Percentiles rank a stretch among this genome's conserved stretches.
Conservation (phyloP, 257 asterid genomes). For the Primulina huaijiensis region DNA sequence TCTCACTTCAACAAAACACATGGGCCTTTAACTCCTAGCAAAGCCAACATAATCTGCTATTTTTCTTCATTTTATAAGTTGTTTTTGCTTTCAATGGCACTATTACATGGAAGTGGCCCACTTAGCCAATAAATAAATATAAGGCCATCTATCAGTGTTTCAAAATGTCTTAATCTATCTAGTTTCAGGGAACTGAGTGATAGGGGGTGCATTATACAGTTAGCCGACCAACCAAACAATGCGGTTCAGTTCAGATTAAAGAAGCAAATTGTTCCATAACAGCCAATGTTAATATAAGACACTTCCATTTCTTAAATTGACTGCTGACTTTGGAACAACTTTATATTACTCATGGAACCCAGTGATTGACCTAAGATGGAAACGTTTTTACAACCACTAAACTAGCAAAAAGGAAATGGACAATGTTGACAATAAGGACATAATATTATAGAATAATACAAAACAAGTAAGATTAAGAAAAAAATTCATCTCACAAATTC, state of each 20-base stretch:
- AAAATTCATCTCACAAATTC: background rate
- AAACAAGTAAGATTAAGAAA: background rate
- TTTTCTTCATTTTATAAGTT: no score
- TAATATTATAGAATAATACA: background rate
- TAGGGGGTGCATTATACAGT: background rate
- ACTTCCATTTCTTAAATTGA: background rate
- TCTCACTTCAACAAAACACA: background rate
- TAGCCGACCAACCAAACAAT: background rate
- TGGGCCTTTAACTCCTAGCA: background rate
- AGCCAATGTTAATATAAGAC: background rate
- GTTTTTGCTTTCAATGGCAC: no score
- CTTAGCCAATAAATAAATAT: no score
- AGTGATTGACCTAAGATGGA: background rate
- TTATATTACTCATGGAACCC: constrained; percentile 7
- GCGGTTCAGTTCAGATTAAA: background rate
- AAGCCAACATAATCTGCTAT: background rate
- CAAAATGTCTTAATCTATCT: no score
- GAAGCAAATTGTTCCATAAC: background rate
- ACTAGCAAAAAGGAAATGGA: constrained; percentile 4
- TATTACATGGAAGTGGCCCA: no score
- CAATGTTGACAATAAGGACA: constrained; percentile 8
- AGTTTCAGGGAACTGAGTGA: no score
- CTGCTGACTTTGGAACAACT: background rate
- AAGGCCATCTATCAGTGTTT: no score
- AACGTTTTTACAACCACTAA: background rate